Base-by-base conservation (phyloP, 768 basidiomycete genomes). In the Tylopilus sp. region DNA sequence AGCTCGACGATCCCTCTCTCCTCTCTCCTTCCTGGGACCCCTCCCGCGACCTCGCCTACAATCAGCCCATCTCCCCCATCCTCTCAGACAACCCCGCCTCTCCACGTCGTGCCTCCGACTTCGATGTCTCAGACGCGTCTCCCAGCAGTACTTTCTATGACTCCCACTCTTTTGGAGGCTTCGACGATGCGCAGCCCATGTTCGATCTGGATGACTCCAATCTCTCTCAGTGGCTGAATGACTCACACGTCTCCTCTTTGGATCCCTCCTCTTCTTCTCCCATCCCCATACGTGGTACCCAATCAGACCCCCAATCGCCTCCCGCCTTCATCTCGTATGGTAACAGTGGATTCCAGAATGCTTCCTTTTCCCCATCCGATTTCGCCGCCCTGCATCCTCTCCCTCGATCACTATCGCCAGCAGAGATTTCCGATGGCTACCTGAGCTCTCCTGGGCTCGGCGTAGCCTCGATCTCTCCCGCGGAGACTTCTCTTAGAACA, bases 221-320 rank as follows among this genome's bases (percentile, higher is more conserved):
- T 34, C 71, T 83, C 4, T 73, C 79, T 1, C 74, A 78, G 56
- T 89, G 87, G 87, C 75, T 88, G 48, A 77, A 79, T 62, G 87
- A 89, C 67, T 69, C 81, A 45, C 82, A 84, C 45, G 52, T 67
- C 25, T 61, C 69, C 25, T 37, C 71, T 26, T 55, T 68, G 25
- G 69, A 70, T 36, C 59, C 64, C 0, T 66, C 72, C 53, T 62
- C 78, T 9, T 78, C 84, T 3, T 81, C 84, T 0, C 86, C 87
- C 24, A 84, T 87, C 60, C 78, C 84, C 57, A 85, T 85, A 48
- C 82, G 82, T 29, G 56, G 55, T n/a, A 73, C 78, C 6, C 70
- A 75, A 12, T 63, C 72, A 29, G 74, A 72, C 65, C 64, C 72
- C 17, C 72, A 75, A 52, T 69, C 72, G 9, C 73, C 78, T 8